Base-by-base conservation (phyloP, 2,329 filamentous ascomycete genomes). In the Neonectria magnoliae region DNA sequence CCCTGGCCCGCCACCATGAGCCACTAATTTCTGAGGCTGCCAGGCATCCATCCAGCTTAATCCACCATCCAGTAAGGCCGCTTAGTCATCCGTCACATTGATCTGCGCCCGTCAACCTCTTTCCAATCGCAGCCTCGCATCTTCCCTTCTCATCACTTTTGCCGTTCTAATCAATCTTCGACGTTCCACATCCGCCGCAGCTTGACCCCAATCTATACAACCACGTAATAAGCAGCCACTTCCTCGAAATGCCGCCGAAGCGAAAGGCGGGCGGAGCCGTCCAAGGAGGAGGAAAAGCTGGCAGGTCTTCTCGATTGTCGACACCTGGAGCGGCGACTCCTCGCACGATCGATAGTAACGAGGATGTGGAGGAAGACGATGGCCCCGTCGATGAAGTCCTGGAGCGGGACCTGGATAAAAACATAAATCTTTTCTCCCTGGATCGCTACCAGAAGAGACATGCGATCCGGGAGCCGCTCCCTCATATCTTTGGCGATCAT, bases 161-260 rank as follows among this genome's bases (percentile, higher is more conserved):
- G 50, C 41, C 51, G 33, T 38, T 44, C 31, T 20, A 50, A 36
- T 45, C 20, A 29, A 62, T 10, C 53, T 36, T 57, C 57, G 13
- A 55, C 57, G 44, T 59, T 29, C 54, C 44, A 67, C 62, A 50
- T 62, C 45, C 54, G 41, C 62, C 54, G 57, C 41, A 54, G 45
- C 38, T 50, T 55, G 57, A 25, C 47, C 50, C 33, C 2, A 42
- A 59, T 57, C 51, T 67, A 57, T 48, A 50, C 69, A 52, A 29
- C 65, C 69, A 76, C 63, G 62, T 47, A 55, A 38, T 14, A 38
- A 38, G 47, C 68, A 53, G 38, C 65, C 69, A 76, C 63, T 62
- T 47, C 55, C 59, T 38, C 55, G 66, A 64, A 25, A 93, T 93
- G 91, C 87, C 91, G 68, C 83, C 85, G 18, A 93, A 93, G 81